Percentiles rank a stretch among this genome's conserved stretches.
Evolutionary conservation across 129 eudicot genomes (phyloP).

Genomic region (Flaveria robusta): DNA sequence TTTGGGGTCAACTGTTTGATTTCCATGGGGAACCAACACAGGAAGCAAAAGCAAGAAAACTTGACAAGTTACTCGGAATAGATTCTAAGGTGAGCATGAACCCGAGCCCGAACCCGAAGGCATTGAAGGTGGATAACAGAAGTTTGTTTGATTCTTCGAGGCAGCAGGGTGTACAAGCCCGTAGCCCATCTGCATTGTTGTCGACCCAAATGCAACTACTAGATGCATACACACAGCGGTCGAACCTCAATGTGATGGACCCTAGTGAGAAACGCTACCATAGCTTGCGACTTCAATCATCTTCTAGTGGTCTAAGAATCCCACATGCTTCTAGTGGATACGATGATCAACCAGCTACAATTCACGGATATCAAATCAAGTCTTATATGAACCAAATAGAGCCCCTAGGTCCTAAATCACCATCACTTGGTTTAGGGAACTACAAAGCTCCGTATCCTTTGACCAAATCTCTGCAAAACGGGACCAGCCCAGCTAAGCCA

Average conservation of each 20-base stretch:
- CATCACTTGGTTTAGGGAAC: conserved; percentile 46
- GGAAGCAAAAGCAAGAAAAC: conserved; percentile 76
- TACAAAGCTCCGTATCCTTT: conserved; percentile 52
- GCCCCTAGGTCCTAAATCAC: conserved; percentile 44
- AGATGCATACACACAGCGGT: conserved; percentile 54
- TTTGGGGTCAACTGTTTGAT: conserved; percentile 94
- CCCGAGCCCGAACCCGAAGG: conserved; percentile 30
- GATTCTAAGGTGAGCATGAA: conserved; percentile 43
- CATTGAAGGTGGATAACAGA: conserved; percentile 51
- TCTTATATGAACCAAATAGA: conserved; percentile 63
- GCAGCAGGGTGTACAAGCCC: conserved; percentile 48
- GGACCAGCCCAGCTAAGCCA: conserved; percentile 56
- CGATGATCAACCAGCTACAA: conserved; percentile 84
- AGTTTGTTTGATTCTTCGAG: conserved; percentile 43
- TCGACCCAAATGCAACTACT: conserved; percentile 55
- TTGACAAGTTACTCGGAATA: conserved; percentile 67
- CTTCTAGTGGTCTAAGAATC: conserved; percentile 47
- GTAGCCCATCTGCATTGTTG: conserved; percentile 48
- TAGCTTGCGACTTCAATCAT: conserved; percentile 73
- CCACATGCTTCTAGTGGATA: conserved; percentile 39
- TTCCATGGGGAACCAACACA: conserved; percentile 76
- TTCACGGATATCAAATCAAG: conserved; percentile 75
- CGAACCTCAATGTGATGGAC: conserved; percentile 50
- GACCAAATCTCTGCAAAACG: conserved; percentile 51
- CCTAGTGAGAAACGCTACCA: conserved; percentile 79